Base-by-base conservation (phyloP, 1,284 basidiomycete genomes). In the Laetiporus sulphureus region DNA sequence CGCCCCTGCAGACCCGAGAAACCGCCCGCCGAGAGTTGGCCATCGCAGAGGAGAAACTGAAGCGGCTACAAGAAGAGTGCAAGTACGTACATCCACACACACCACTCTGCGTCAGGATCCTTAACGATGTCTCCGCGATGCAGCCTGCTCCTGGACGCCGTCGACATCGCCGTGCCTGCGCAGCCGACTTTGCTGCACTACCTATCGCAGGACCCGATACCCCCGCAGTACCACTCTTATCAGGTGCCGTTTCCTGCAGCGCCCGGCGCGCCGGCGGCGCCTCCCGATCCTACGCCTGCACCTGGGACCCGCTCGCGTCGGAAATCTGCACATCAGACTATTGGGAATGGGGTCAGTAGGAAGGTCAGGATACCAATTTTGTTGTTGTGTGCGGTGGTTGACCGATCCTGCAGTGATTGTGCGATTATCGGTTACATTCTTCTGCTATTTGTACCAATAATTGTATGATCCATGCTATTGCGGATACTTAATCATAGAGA, bases 11-110 rank as follows among this genome's bases (percentile, higher is more conserved):
- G 75, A 58, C 56, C 40, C 68, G 73, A 31, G 63, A 71, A 36
- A 58, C 63, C 24, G 64, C 67, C 44, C 57, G 69, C 41, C 65
- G 63, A 7, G 67, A 78, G 32, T 64, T 77, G 2, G 68, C 70
- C 2, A 44, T 64, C 11, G 72, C 75, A 3, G 70, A 69, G 36
- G 57, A 61, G 30, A 75, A 73, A 50, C 60, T 75, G 19, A 73
- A 66, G 49, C 72, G 69, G 50, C 62, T 79, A 2, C 72, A 78
- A 45, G 71, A 72, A 6, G 77, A 79, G 55, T 77, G 77, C 56
- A 73, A 79, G 77, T 79, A 37, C 43, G 71, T 64, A 10, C 32
- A 16, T 40, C 35, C 15, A 22, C 4, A 42, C 29, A 12, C 16
- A 8, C 29, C 31, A 11, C 25, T 36, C 30, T 10, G 16, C 15